Evolutionary conservation across 2,329 filamentous ascomycete genomes (phyloP).

Genomic region (Lasiodiplodia theobromae): DNA sequence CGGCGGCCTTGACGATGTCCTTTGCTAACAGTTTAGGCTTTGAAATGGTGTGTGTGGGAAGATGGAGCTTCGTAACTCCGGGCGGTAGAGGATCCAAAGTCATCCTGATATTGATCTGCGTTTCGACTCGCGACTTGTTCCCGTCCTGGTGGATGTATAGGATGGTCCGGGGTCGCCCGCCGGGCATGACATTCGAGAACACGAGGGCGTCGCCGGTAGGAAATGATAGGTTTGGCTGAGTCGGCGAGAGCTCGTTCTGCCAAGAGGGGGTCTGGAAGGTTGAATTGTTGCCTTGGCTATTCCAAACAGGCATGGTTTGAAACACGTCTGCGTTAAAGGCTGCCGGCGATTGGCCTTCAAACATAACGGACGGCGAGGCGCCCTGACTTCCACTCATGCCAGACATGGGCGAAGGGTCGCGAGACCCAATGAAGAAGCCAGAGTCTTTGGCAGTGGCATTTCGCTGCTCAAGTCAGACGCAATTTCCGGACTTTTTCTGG

Average conservation of each 20-base stretch:
- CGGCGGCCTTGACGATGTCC: slow-evolving; percentile 70
- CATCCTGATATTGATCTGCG: slow-evolving; percentile 89
- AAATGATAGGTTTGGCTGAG: not conserved
- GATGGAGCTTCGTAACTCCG: slow-evolving; percentile 79
- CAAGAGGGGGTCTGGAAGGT: slow-evolving; percentile 10
- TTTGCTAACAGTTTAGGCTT: slow-evolving; percentile 91
- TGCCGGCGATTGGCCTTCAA: slow-evolving; percentile 19
- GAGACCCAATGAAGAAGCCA: slow-evolving; percentile 23
- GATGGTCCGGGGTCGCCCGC: not conserved
- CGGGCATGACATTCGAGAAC: not conserved
- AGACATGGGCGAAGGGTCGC: slow-evolving; percentile 28
- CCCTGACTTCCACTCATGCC: slow-evolving; percentile 20
- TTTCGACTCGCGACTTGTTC: slow-evolving; percentile 89
- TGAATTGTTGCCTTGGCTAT: not conserved
- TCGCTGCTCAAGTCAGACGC: slow-evolving; percentile 11
- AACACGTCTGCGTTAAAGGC: slow-evolving; percentile 10
- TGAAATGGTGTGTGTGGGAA: slow-evolving; percentile 89
- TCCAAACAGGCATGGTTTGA: slow-evolving; percentile 23
- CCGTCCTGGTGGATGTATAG: slow-evolving; percentile 25
- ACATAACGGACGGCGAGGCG: slow-evolving; percentile 18
- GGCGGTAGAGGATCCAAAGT: slow-evolving; percentile 77
- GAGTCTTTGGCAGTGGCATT: not conserved
- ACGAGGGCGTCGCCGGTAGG: not conserved
- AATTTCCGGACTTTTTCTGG: no score
- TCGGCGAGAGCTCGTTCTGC: slow-evolving; percentile 23